Evolutionary conservation across 768 basidiomycete genomes (phyloP).

Genomic region (Suillus paluster): DNA sequence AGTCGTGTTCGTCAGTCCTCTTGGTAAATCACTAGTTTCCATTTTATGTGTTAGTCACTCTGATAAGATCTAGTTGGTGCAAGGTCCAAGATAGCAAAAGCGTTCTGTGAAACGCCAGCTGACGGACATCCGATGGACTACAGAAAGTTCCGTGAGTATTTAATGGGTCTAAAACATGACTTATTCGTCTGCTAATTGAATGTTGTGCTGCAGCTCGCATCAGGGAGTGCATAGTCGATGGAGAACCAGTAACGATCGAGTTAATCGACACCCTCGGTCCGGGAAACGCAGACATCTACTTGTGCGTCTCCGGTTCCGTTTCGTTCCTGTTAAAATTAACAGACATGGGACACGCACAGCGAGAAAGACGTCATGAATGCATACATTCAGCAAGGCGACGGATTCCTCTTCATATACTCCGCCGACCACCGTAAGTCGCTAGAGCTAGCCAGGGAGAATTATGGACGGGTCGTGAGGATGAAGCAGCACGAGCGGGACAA

Average conservation of each 20-base stretch:
- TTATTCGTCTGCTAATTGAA: not conserved
- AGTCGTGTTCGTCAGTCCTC: slow-evolving; percentile 2
- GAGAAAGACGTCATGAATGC: not conserved
- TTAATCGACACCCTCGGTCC: slow-evolving; percentile 1
- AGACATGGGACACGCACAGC: not conserved
- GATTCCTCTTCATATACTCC: slow-evolving; percentile 4
- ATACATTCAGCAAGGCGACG: not conserved
- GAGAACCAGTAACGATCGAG: not conserved
- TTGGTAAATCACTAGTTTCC: not conserved
- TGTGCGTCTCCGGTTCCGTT: not conserved
- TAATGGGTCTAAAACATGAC: no score
- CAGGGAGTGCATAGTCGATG: slow-evolving; percentile 1
- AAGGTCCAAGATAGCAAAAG: slow-evolving; percentile 1
- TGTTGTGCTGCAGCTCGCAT: not conserved
- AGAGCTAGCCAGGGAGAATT: slow-evolving; percentile 4
- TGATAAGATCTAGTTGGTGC: not conserved
- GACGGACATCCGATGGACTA: not conserved
- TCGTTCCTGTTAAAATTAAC: not conserved
- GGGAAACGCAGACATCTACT: not conserved
- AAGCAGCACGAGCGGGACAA: slow-evolving; percentile 4
- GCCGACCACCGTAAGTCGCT: slow-evolving; percentile 4
- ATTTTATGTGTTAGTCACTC: not conserved
- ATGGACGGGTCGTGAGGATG: not conserved
- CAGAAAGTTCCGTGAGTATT: slow-evolving; percentile 1
- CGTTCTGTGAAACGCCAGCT: not conserved